Evolutionary conservation across 176 grass and related monocot genomes (phyloP).

Genomic region (Oryza meyeriana): DNA sequence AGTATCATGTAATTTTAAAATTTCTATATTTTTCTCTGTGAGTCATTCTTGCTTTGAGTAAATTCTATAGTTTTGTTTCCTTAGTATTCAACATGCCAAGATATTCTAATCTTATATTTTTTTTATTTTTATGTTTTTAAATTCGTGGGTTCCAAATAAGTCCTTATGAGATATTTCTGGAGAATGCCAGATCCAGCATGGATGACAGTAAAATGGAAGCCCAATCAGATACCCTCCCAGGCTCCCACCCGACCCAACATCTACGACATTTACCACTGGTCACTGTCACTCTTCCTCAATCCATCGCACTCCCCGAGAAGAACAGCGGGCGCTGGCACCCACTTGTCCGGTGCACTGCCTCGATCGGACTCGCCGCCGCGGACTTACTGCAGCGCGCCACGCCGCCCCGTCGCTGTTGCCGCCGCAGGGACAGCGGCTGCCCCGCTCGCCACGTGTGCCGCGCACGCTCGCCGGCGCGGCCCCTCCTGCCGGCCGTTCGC

Average conservation of each 20-base stretch:
- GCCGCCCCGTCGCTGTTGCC: constrained; percentile 22
- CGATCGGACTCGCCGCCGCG: not conserved
- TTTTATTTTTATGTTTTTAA: no score
- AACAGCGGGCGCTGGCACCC: not conserved
- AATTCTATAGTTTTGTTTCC: no score
- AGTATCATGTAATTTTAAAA: no score
- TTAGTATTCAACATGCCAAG: no score
- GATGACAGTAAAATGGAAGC: not conserved
- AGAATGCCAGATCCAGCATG: not conserved
- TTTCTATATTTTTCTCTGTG: no score
- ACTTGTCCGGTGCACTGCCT: not conserved
- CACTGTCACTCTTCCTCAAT: not conserved
- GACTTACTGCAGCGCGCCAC: constrained; percentile 2
- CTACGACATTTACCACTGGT: not conserved
- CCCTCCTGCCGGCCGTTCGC: not conserved
- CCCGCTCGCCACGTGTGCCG: no score
- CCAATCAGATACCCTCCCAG: constrained; percentile 20
- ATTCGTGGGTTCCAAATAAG: no score
- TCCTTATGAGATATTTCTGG: not conserved
- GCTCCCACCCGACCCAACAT: no score
- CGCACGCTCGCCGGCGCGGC: not conserved
- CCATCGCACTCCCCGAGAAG: not conserved
- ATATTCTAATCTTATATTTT: no score
- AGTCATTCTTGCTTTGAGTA: no score
- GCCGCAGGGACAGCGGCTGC: not conserved